Percentiles rank a stretch among this genome's conserved stretches.
phyloP scores from a whole-genome alignment of 192 early-diverging fungal species.

The Umbelopsis ramanniana region DNA sequence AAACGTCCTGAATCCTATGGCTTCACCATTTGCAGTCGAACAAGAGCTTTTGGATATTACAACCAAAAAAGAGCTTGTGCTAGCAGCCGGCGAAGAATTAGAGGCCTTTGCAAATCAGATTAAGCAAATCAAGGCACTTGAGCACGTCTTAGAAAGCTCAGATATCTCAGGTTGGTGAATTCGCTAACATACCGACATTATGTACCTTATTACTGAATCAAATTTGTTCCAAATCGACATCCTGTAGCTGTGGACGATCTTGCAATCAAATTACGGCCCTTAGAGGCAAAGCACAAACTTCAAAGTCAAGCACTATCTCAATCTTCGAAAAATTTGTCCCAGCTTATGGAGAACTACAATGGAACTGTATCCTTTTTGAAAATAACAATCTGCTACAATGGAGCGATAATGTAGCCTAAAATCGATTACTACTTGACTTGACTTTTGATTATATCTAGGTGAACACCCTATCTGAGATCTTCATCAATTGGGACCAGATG shows the following conservation, averaged over 20 bases:
- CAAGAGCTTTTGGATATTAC: constrained; percentile 41
- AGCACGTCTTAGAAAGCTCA: constrained; percentile 41
- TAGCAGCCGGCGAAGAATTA: constrained; percentile 41
- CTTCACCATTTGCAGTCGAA: constrained; percentile 39
- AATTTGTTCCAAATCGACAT: background rate
- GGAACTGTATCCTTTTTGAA: constrained; percentile 34
- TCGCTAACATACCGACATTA: too few species aligned
- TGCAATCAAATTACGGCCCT: constrained; percentile 32
- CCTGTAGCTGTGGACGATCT: constrained; percentile 35
- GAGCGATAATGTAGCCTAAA: background rate
- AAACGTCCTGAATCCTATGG: constrained; percentile 39
- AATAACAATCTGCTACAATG: background rate
- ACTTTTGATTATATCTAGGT: constrained; percentile 30
- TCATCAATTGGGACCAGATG: constrained; percentile 52
- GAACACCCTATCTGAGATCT: constrained; percentile 53
- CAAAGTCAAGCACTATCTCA: constrained; percentile 35
- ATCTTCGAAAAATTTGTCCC: constrained; percentile 33
- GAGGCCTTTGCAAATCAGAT: constrained; percentile 39
- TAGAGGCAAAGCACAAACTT: constrained; percentile 39
- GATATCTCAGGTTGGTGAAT: constrained; percentile 43
- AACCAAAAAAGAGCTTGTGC: constrained; percentile 45
- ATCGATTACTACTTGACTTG: background rate
- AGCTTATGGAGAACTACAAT: constrained; percentile 50
- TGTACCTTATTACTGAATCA: too few species aligned
- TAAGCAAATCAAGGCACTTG: constrained; percentile 45